These are phyloP conservation scores for Saccharomycopsis malanga DNA, from an alignment of 805 yeast genomes.

Conservation along the genomic window DNA sequence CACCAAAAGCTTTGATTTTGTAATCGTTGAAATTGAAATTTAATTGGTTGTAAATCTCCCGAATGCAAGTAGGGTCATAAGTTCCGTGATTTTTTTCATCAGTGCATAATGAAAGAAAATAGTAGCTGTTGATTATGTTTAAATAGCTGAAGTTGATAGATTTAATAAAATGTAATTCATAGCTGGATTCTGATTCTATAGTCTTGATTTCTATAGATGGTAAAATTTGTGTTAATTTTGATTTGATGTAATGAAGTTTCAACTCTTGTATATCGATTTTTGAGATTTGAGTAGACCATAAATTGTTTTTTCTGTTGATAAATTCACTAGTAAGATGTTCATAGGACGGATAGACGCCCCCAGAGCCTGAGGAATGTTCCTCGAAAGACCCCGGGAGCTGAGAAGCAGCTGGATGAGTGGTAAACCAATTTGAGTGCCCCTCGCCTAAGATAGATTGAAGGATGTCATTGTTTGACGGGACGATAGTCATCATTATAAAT, in stretches of 20 bases:
- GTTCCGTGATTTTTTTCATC: neutral
- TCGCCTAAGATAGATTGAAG: neutral
- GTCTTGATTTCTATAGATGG: neutral
- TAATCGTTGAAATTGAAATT: conserved; percentile 9
- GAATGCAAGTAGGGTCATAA: neutral
- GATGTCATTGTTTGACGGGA: neutral
- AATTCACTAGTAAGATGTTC: neutral
- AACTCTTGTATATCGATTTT: neutral
- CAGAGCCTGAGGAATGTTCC: neutral
- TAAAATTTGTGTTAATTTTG: neutral
- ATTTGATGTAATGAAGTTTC: neutral
- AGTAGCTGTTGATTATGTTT: conserved; percentile 3
- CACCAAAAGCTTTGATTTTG: conserved; percentile 4
- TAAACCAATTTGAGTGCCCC: neutral
- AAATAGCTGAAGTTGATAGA: conserved; percentile 1
- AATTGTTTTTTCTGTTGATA: neutral
- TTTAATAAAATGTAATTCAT: neutral
- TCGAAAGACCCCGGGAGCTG: neutral
- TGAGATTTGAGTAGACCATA: neutral
- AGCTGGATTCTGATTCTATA: neutral
- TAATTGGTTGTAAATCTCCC: neutral
- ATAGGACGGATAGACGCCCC: neutral
- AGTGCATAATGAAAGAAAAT: neutral
- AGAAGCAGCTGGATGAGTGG: neutral
- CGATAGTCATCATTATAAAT: neutral